Evolutionary conservation across 192 early-diverging fungal species (phyloP), one percentile per base, ranked within the genome.

Genomic region (Umbelopsis sp.): DNA sequence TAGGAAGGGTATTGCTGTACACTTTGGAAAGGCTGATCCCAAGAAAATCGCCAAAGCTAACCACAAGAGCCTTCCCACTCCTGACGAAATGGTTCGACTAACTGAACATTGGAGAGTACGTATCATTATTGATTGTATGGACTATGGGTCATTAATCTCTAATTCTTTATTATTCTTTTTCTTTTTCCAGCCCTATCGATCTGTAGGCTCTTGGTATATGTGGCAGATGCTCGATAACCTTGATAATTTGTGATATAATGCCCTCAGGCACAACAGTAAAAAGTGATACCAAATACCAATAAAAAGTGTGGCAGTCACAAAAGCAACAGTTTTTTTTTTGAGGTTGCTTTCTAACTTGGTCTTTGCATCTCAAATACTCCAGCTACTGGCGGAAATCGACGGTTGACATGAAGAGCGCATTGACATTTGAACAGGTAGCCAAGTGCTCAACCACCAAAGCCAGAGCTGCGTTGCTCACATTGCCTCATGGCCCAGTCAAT

Each of bases 361-460:
- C 23, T 30, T 55, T 55, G 52, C 52, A 30, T 30, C 13, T 13
- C 23, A 22, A 18, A 30, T 55, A 12, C 13, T 30, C 52, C 46
- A 48, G 30, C 30, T 13, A 25, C 52, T 2, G 27, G 27, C 27
- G 27, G 27, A 30, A 55, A 27, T 55, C 4, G 52, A 55, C 46
- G 55, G 33, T 46, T 64, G 27, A 30, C 18, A 88, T 88, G 86
- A 88, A 84, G 66, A 83, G 89, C 7, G 92, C 93, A 58, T 84
- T 95, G 47, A 85, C 72, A 64, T 93, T 91, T 83, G 87, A 88
- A 66, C 84, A 91, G 12, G 73, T 89, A 65, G 91, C 92, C 2
- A 83, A 73, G 51, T 95, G 93, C 79, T 91, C 91, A n/a, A 91
- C 87, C 21, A 92, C 91, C 69, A 93, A 93, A 75, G 93, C 91